phyloP scores from a whole-genome alignment of 352 stramenopile genomes.

The Phytopythium chamaehyphon region DNA sequence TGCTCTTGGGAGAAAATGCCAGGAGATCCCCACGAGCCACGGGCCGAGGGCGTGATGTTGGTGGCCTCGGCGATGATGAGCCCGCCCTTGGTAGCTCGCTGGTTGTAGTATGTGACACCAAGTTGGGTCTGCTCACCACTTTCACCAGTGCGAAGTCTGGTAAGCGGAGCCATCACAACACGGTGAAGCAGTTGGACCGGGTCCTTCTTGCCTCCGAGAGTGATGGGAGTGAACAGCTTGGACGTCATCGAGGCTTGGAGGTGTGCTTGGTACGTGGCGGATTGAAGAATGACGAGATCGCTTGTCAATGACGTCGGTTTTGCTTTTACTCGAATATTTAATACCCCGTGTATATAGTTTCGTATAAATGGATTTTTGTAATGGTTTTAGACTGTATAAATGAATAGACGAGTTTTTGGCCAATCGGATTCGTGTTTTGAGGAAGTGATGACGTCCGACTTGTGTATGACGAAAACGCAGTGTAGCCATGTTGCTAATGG shows the following conservation, averaged over 20 bases:
- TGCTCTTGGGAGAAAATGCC: slow-evolving; percentile 55
- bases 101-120: slow-evolving; percentile 52
- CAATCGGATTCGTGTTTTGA: too few species aligned
- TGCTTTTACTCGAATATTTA: too few species aligned
- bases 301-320: too few species aligned
- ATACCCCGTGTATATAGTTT: too few species aligned
- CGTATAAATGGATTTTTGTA: too few species aligned
- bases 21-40: slow-evolving; percentile 36
- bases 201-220: slow-evolving; percentile 45
- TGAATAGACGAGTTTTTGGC: too few species aligned
- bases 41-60: slow-evolving; percentile 37
- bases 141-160: slow-evolving; percentile 30
- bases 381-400: too few species aligned
- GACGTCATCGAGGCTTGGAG: slow-evolving; percentile 9
- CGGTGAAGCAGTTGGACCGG: slow-evolving; percentile 49
- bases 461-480: too few species aligned
- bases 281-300: background rate
- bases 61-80: slow-evolving; percentile 63
- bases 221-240: slow-evolving; percentile 61
- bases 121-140: slow-evolving; percentile 31
- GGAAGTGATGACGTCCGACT: too few species aligned
- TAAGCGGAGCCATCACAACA: slow-evolving; percentile 68
- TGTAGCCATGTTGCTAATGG: too few species aligned
- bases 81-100: slow-evolving; percentile 44
- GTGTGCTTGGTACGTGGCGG: background rate